Evolutionary conservation across 2,329 filamentous ascomycete genomes (phyloP), one percentile per base, ranked within the genome.

Genomic region (Parascedosporium putredinis): DNA sequence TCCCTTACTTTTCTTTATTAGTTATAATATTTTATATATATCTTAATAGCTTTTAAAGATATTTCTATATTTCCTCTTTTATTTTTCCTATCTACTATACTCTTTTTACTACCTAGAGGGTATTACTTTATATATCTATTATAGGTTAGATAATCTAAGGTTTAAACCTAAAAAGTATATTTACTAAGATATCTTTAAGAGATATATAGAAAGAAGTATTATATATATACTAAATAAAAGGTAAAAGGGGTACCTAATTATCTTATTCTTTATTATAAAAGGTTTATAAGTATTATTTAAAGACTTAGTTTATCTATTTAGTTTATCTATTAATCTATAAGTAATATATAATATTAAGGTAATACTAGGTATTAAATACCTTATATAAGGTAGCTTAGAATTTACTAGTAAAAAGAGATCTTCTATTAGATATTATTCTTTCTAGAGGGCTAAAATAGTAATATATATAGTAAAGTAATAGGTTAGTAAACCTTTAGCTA

Each of bases 21-120:
- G 14, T 48, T 22, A 40, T 36, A 46, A 45, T 20, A 51, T 43
- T 20, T 45, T 16, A 40, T 25, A 42, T 46, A 33, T 40, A 49
- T 31, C 36, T n/a, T 25, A 23, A 16, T 50, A 44, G 18, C 23
- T 24, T 49, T 48, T 47, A 36, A 45, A 47, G 24, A 12, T 38
- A 42, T 46, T 42, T 33, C 46, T 20, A 22, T 42, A 42, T 12
- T 29, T 18, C 45, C 5, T 3, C 27, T 45, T 20, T 45, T 12
- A 16, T 45, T 33, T 9, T 44, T 44, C 18, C 2, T 45, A 27
- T n/a, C n/a, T n/a, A n/a, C n/a, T n/a, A n/a, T n/a, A n/a, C n/a
- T n/a, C n/a, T n/a, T n/a, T n/a, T n/a, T n/a, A n/a, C n/a, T n/a
- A n/a, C n/a, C n/a, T n/a, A n/a, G n/a, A n/a, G n/a, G n/a, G n/a